Percentiles rank a stretch among this genome's conserved stretches.
Evolutionary conservation across 768 basidiomycete species (phyloP).

Genomic region (Clitopilus hobsonii): DNA sequence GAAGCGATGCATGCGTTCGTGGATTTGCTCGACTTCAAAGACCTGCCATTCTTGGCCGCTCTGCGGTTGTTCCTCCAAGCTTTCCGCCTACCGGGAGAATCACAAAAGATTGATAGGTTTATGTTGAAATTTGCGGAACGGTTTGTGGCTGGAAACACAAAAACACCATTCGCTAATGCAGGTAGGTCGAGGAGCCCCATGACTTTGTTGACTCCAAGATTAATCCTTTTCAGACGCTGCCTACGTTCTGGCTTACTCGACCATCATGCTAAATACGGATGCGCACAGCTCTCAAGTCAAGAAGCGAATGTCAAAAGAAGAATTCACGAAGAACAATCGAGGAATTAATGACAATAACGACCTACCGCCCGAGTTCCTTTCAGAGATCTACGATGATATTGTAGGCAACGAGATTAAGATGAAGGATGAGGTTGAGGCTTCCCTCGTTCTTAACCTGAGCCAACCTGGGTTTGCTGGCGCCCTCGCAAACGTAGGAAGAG

Average conservation of each 20-base stretch:
- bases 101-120: slow-evolving; percentile 97
- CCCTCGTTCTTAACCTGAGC: slow-evolving; percentile 32
- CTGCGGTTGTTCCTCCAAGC: slow-evolving; percentile 87
- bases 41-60: slow-evolving; percentile 82
- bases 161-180: slow-evolving; percentile 89
- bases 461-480: slow-evolving; percentile 78
- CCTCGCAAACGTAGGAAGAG: slow-evolving; percentile 86
- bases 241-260: slow-evolving; percentile 93
- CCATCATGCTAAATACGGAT: slow-evolving; percentile 96
- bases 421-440: slow-evolving; percentile 91
- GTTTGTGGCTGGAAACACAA: slow-evolving; percentile 84
- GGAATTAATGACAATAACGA: slow-evolving; percentile 92
- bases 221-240: slow-evolving; percentile 61
- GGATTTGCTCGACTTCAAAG: slow-evolving; percentile 83
- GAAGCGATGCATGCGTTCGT: slow-evolving; percentile 98
- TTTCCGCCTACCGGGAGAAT: slow-evolving; percentile 95
- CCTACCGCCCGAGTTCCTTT: slow-evolving; percentile 82
- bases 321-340: slow-evolving; percentile 92
- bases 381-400: slow-evolving; percentile 86
- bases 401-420: slow-evolving; percentile 91
- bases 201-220: neutral
- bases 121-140: slow-evolving; percentile 99
- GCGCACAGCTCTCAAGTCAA: slow-evolving; percentile 95
- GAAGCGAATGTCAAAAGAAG: slow-evolving; percentile 86
- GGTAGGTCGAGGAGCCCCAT: slow-evolving; percentile 43